Evolutionary conservation across 495 filamentous ascomycete species (phyloP), one percentile per base, ranked within the genome.

Genomic region (Venustampulla echinocandica): DNA sequence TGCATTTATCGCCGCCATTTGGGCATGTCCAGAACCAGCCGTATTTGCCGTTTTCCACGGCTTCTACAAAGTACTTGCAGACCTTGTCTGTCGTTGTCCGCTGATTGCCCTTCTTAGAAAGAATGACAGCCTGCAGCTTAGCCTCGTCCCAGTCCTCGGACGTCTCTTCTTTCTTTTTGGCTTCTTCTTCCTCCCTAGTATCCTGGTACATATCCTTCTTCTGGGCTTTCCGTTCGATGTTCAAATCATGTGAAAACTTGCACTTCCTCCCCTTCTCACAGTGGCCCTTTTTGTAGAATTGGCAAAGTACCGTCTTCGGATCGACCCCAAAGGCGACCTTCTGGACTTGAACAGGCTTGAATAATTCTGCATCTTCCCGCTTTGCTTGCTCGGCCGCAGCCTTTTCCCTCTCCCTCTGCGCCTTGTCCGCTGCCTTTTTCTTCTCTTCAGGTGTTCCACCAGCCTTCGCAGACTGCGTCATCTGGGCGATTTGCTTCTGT

Each of bases 21-120:
- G 92, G 92, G 79, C 92, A 99, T 27, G 74, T 71, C 92, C 92
- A 99, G 68, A 97, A 95, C 92, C 92, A 99, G 52, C 92, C 92
- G 57, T 99, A 99, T 69, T 96, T 97, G 54, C 84, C 82, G 54
- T 97, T 92, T 68, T 99, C 92, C 43, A 99, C 90, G 2, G 92
- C 92, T 48, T 93, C 87, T 64, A 96, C 92, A 66, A 99, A 99
- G 72, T 70, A 94, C 68, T 97, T 99, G 84, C 92, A 99, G 47
- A 97, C 90, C 65, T 95, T 99, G 58, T 99, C 92, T 49, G 92
- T 99, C 6, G 87, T 88, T 33, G 90, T 95, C 57, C 82, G 77
- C 44, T 92, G 92, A 70, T 99, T 99, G 11, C 92, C 92, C 61
- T 97, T 93, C 69, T 97, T 99, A 58, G 84, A 90, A 58, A 90